Percentiles rank a stretch among this genome's conserved stretches.
These are phyloP conservation scores for Amaranthus cruentus DNA, from an alignment of 148 eudicot species.

Conservation along the genomic window DNA sequence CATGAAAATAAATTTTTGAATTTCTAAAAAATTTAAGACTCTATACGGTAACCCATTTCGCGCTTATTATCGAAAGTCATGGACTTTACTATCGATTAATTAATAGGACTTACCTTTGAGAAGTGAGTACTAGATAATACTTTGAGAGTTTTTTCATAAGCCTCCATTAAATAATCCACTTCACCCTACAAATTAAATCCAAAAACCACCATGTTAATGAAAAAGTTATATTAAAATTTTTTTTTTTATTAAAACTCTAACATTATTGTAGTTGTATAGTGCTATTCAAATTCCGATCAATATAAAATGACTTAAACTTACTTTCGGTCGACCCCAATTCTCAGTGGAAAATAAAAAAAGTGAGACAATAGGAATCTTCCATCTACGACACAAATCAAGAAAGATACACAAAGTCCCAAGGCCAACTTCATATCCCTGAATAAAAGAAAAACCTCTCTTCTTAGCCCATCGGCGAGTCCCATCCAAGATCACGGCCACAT, in stretches of 20 bases:
- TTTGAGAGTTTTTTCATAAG: conserved; percentile 15
- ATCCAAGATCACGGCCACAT: conserved; percentile 41
- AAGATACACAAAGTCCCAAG: not conserved
- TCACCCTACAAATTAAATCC: conserved; percentile 7
- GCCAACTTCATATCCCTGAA: conserved; percentile 15
- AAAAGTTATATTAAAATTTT: too few relatives aligned
- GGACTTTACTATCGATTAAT: not conserved
- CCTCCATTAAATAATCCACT: conserved; percentile 17
- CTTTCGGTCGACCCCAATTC: conserved; percentile 21
- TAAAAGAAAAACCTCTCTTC: conserved; percentile 12
- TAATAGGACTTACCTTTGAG: conserved; percentile 9
- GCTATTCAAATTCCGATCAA: not conserved
- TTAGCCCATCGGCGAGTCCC: conserved; percentile 51
- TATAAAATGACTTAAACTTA: not conserved
- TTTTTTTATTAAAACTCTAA: not conserved
- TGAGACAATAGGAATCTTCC: conserved; percentile 15
- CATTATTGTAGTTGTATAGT: not conserved
- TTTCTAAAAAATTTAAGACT: too few relatives aligned
- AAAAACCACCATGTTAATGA: too few relatives aligned
- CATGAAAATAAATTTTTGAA: too few relatives aligned
- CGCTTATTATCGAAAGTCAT: not conserved
- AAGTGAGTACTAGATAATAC: not conserved
- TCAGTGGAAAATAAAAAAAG: conserved; percentile 25
- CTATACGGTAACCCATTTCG: too few relatives aligned
- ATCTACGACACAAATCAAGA: not conserved